Evolutionary conservation across 75 land plant species (phyloP).

Genomic region (Cryptomeria japonica): DNA sequence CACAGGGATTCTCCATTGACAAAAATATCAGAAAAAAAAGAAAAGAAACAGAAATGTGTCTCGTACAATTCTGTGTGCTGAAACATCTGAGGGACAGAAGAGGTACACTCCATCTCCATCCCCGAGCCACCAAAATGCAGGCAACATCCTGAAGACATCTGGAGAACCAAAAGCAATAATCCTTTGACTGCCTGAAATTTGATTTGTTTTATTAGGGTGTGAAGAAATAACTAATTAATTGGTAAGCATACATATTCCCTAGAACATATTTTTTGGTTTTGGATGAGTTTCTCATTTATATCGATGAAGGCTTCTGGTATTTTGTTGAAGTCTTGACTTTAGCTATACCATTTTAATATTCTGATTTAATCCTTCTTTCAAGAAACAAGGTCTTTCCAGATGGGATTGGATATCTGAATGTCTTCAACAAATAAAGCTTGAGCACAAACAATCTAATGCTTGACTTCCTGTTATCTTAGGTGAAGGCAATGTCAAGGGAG

Average conservation of each 20-base stretch:
- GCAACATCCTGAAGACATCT: background rate
- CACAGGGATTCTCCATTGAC: background rate
- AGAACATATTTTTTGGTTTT: background rate
- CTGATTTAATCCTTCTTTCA: background rate
- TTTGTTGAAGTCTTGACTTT: background rate
- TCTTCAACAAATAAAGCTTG: background rate
- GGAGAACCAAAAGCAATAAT: background rate
- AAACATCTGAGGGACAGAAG: background rate
- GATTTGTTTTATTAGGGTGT: background rate
- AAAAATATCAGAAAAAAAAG: too few species aligned
- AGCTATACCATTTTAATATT: background rate
- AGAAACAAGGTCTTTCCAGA: background rate
- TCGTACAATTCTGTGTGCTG: background rate
- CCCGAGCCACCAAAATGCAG: background rate
- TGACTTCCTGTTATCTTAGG: background rate
- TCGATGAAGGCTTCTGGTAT: background rate
- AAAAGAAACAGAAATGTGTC: too few species aligned
- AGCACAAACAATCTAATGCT: background rate
- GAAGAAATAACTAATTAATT: background rate
- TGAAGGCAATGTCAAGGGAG: constrained; percentile 1
- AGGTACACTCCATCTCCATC: background rate
- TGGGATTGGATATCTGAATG: constrained; percentile 1
- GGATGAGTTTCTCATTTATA: background rate
- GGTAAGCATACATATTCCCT: background rate
- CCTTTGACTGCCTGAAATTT: background rate